These are phyloP conservation scores for Aspergillus fumigatus DNA, from an alignment of 2,329 filamentous ascomycete genomes.

Conservation along the genomic window DNA sequence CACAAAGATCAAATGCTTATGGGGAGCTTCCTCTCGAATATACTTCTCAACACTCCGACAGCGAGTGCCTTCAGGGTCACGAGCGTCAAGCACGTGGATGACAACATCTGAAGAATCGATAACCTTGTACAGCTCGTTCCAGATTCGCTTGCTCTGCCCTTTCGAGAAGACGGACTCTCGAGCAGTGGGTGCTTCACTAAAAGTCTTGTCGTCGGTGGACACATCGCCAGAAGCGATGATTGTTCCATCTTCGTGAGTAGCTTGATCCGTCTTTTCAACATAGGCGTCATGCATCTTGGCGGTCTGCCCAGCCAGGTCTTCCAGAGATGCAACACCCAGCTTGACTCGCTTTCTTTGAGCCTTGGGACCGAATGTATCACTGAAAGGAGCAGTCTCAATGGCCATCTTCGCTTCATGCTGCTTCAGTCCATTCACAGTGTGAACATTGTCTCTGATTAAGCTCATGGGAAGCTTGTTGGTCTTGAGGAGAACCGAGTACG, in stretches of 20 bases:
- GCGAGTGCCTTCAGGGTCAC: constrained; percentile 83
- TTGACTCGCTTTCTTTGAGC: constrained; percentile 90
- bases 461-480: constrained; percentile 97
- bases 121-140: constrained; percentile 95
- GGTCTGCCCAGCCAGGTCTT: constrained; percentile 75
- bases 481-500: constrained; percentile 92
- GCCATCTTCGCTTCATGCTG: constrained; percentile 92
- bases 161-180: constrained; percentile 87
- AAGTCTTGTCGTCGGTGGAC: constrained; percentile 41
- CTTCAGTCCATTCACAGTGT: constrained; percentile 76
- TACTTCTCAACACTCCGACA: constrained; percentile 92
- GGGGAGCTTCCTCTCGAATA: constrained; percentile 83
- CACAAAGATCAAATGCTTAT: constrained; percentile 91
- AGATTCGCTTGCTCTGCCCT: constrained; percentile 91
- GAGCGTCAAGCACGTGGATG: constrained; percentile 87
- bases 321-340: constrained; percentile 73
- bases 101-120: constrained; percentile 95
- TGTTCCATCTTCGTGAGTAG: constrained; percentile 68
- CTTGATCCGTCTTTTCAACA: constrained; percentile 73
- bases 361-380: constrained; percentile 88
- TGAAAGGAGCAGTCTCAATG: constrained; percentile 80
- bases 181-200: constrained; percentile 51
- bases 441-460: constrained; percentile 70
- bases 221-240: constrained; percentile 55
- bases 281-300: constrained; percentile 78